Base-by-base conservation (phyloP, 2,329 filamentous ascomycete species). In the Fusarium anthophilum region DNA sequence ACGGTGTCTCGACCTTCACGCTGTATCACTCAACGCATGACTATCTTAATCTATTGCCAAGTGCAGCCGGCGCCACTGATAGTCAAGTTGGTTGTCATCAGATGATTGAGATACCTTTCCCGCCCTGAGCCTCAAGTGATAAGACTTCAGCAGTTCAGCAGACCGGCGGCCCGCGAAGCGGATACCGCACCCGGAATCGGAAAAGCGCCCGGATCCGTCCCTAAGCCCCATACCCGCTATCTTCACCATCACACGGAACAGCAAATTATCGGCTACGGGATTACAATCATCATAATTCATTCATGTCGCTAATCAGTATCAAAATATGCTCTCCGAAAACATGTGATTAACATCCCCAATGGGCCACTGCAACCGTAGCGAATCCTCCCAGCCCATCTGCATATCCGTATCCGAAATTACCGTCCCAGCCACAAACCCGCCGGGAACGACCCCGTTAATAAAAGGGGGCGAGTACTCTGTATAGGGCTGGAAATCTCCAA, bases 291-390 rank as follows among this genome's bases (percentile, higher is more conserved):
- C 14, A 7, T 32, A 43, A 47, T 28, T 58, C 18, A 45, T 41
- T 18, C 3, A 12, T 32, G 18, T 10, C 11, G n/a, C 59, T 72
- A 62, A 39, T 2, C 8, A n/a, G 6, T 7, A 39, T 55, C 51
- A 55, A 56, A 72, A 72, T 3, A 66, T 74, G 22, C 45, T 66
- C 45, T 72, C 70, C 5, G 70, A 66, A 47, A 72, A 72, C 70
- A 72, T 73, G 38, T 72, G 69, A 18, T 70, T 73, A 8, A 73
- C 70, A 28, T 72, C 70, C 2, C 70, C 70, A 15, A 72, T 59
- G 6, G 70, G 70, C 70, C 70, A 72, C 26, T 72, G 70, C 8
- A 72, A 41, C 3, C 65, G 44, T 15, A 73, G 28, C 12, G 70
- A 66, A 37, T 72, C 70, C n/a, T 69, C 57, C 70, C 70, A 72